These are phyloP conservation scores for Ceratocystiopsis minuta DNA, from an alignment of 2,329 filamentous ascomycete species.

Conservation along the genomic window DNA sequence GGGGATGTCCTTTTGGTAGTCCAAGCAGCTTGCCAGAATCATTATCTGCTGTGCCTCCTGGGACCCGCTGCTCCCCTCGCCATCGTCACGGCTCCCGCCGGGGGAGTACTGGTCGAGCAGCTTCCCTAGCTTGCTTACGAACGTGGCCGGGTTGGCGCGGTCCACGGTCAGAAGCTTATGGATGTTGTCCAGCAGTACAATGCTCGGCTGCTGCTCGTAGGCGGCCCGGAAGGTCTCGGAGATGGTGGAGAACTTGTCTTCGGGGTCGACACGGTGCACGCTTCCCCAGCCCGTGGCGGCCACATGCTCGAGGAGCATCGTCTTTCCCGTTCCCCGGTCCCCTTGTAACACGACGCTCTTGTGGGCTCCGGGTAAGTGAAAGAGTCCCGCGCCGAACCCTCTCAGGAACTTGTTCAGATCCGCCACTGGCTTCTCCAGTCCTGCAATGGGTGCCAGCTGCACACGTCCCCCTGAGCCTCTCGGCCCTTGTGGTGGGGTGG, in stretches of 20 bases:
- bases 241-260: slow-evolving; percentile 40
- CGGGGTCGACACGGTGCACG: slow-evolving; percentile 41
- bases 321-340: slow-evolving; percentile 71
- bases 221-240: slow-evolving; percentile 55
- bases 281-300: slow-evolving; percentile 51
- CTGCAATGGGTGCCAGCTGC: slow-evolving; percentile 41
- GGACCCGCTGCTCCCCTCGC: slow-evolving; percentile 4
- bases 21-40: slow-evolving; percentile 55
- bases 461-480: slow-evolving; percentile 12
- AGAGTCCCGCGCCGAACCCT: slow-evolving; percentile 12
- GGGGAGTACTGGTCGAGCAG: slow-evolving; percentile 27
- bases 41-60: slow-evolving; percentile 35
- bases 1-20: slow-evolving; percentile 56
- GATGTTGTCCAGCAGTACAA: slow-evolving; percentile 64
- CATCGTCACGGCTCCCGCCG: too few species aligned
- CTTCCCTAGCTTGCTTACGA: slow-evolving; percentile 31
- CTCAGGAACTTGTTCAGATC: slow-evolving; percentile 48
- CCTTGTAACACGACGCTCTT: slow-evolving; percentile 55
- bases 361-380: slow-evolving; percentile 10
- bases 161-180: slow-evolving; percentile 50
- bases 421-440: slow-evolving; percentile 44
- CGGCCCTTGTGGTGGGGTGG: slow-evolving; percentile 10
- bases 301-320: slow-evolving; percentile 50
- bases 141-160: slow-evolving; percentile 28
- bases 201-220: slow-evolving; percentile 48